Percentiles rank a stretch among this genome's conserved stretches.
Evolutionary conservation across 1,139 yeast genomes (phyloP).

Genomic region (Suhomyces guaymorum): DNA sequence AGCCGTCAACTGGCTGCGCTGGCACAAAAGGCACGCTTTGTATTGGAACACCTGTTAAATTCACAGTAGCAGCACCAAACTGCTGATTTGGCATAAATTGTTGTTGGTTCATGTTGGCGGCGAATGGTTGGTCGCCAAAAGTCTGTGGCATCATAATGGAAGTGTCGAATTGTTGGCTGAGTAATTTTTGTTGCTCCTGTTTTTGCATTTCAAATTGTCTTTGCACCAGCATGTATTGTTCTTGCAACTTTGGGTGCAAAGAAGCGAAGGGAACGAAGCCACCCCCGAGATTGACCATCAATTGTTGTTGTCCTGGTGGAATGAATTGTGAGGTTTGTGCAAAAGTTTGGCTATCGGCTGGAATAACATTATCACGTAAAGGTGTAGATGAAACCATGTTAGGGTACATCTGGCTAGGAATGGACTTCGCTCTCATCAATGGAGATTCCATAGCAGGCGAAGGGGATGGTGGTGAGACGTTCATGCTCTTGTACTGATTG

Average conservation of each 20-base stretch:
- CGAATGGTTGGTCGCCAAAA: constrained; percentile 4
- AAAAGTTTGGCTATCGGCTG: constrained; percentile 1
- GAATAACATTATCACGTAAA: constrained; percentile 4
- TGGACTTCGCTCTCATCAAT: constrained; percentile 6
- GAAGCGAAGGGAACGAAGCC: constrained; percentile 24
- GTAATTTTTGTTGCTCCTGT: constrained; percentile 11
- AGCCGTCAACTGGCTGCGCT: not conserved
- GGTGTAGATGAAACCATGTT: constrained; percentile 9
- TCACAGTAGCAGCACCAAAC: constrained; percentile 1
- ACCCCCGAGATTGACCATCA: constrained; percentile 24
- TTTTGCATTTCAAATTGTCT: constrained; percentile 14
- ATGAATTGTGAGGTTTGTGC: constrained; percentile 4
- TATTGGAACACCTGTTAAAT: not conserved
- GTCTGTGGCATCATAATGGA: constrained; percentile 5
- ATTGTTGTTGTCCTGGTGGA: constrained; percentile 18
- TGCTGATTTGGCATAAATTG: constrained; percentile 3
- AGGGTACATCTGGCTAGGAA: constrained; percentile 3
- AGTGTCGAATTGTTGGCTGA: constrained; percentile 6
- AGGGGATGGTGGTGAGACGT: constrained; percentile 7
- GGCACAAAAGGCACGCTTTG: constrained; percentile 1
- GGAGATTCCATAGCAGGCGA: constrained; percentile 8
- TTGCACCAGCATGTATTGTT: constrained; percentile 21
- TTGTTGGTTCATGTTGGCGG: constrained; percentile 1
- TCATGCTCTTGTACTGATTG: constrained; percentile 10
- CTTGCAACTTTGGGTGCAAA: constrained; percentile 23